Evolutionary conservation across 495 filamentous ascomycete species (phyloP), one percentile per base, ranked within the genome.

Genomic region (Thozetella sp.): DNA sequence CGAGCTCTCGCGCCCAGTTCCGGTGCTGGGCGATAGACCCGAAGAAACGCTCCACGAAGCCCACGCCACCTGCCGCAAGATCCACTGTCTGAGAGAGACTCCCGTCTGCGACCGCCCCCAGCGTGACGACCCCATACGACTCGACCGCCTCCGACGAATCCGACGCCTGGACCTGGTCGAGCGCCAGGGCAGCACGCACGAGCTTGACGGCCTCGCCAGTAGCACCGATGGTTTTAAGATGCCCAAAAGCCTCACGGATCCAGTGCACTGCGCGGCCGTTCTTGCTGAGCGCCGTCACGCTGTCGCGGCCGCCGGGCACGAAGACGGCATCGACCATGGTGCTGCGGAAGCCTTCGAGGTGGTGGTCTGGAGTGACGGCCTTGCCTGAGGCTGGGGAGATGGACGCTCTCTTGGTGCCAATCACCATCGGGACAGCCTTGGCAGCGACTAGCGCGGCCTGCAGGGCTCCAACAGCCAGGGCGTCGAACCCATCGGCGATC

Each of bases 241-340:
- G 87, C 2, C 91, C 86, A 67, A 93, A 96, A 0, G 91, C 87
- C 72, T 96, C 91, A 57, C 91, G 83, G 22, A 96, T 77, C 90
- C 90, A 96, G 76, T 93, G 89, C 54, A 92, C 75, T 1, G 90
- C 91, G 22, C 92, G 84, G 3, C 93, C 93, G 56, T 85, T 91
- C 75, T 87, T 86, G 34, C 81, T 72, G 3, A 96, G 80, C 1
- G 80, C 80, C 51, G 73, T 66, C 20, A 80, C 60, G 13, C 90
- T 80, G 56, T 92, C 79, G 0, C 80, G 78, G 0, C 92, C 92
- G 19, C 91, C 90, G 19, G 91, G 91, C 20, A 96, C 78, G 67
- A 93, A 93, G 25, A 92, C 68, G 1, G 92, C 87, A 67, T 97
- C 93, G 63, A 96, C 94, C 76, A 96, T 84, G 2, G 92, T 96